Evolutionary conservation across 2,329 filamentous ascomycete genomes (phyloP), one percentile per base, ranked within the genome.

Genomic region (Fonsecaea multimorphosa): DNA sequence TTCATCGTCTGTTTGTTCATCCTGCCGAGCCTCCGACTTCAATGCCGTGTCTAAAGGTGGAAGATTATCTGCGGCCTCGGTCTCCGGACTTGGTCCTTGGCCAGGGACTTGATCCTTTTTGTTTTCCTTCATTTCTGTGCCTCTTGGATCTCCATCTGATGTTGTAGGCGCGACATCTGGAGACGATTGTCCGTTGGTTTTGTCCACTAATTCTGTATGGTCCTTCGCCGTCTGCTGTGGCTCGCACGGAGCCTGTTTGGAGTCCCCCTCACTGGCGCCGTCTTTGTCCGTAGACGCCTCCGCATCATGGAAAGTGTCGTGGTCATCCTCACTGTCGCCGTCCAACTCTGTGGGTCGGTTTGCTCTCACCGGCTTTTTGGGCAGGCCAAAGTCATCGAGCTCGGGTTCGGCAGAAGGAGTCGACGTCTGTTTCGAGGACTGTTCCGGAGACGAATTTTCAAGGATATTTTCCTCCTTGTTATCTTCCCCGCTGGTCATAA

Each of bases 321-420:
- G 74, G 44, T 81, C 78, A 46, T 78, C 77, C 51, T 79, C 79
- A 55, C 76, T 77, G 52, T 80, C 78, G 52, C 80, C 78, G 57
- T 73, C 69, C 38, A 59, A 55, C 14, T 61, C 51, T 6, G 51
- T 27, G 44, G 38, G 62, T 34, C 12, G 65, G 16, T 36, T 29
- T 27, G 22, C 40, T 40, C 38, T 64, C 24, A 65, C 57, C n/a
- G 63, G 68, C 58, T 81, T 83, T 68, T 89, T 84, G 19, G 89
- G 89, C 69, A 92, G 79, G 58, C 89, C 89, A 75, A 91, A 92
- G 70, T 92, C 89, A 76, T 92, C 89, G 65, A 87, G 78, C 73
- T 89, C 86, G 19, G 49, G 29, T 31, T 46, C 31, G n/a, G 52
- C 58, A n/a, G 57, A 16, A 8, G 38, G 16, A 24, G 36, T 27